Base-by-base conservation (phyloP, 2,329 filamentous ascomycete species). In the Macrophomina phaseolina region DNA sequence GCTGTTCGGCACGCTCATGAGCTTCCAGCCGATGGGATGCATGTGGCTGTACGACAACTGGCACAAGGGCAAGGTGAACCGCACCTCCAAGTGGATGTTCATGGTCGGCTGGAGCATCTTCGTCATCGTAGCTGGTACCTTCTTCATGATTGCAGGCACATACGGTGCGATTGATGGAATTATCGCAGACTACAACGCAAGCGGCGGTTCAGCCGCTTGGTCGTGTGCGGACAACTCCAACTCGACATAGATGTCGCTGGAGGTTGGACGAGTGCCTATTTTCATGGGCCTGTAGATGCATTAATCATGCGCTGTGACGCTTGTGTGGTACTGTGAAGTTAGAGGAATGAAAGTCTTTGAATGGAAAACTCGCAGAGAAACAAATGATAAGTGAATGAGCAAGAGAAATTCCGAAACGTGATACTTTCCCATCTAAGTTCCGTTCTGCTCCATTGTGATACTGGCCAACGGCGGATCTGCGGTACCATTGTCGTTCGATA, bases 1-100 rank as follows among this genome's bases (percentile, higher is more conserved):
- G 4, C 73, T 85, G 6, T 86, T 86, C 68, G 84, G 84, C 2
- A 79, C 81, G 0, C 86, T 84, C 83, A 86, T 84, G 68, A 85
- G 83, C 3, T 85, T 84, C 69, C 84, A 84, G 1, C 78, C 85
- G 49, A 82, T 82, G 1, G 84, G 84, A 4, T 81, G 81, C 12
- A 85, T 86, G 69, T 86, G 83, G 83, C 74, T 85, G 9, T 80
- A 85, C 70, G 2, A 76, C 77, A 64, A 64, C 23, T 62, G 58
- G 58, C 14, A 11, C n/a, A 32, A 30, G 23, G 48, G 61, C 3
- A 64, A 53, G 48, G 32, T 11, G 11, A n/a, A n/a, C 8, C 30
- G 28, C 5, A 42, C 34, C n/a, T 3, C 14, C 14, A 42, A 40
- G 18, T 52, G 49, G 61, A 64, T 8, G 7, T 9, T 36, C 9